Conservation (phyloP, 1,284 basidiomycete genomes). For the Apiotrichum domesticum region DNA sequence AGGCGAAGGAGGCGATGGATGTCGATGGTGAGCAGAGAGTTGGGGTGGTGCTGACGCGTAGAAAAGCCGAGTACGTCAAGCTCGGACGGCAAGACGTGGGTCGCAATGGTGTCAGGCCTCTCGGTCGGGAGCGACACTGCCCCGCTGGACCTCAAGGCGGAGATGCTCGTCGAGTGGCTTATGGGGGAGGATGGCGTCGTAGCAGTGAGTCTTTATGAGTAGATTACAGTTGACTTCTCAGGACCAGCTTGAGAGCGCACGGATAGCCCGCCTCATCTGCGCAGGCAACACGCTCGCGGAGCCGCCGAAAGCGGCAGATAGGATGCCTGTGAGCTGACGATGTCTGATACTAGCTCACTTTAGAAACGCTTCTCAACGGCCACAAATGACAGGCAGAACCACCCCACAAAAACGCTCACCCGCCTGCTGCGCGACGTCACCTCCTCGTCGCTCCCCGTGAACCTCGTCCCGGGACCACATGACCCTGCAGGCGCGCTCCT, state of each 20-base stretch:
- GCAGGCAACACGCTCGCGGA: conserved; percentile 76
- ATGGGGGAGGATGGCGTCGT: conserved; percentile 71
- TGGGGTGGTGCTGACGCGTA: background rate
- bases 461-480: conserved; percentile 73
- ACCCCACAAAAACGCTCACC: conserved; percentile 67
- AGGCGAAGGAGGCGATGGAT: conserved; percentile 21
- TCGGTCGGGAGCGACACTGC: conserved; percentile 56
- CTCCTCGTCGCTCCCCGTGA: conserved; percentile 65
- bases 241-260: conserved; percentile 61
- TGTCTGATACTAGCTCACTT: background rate
- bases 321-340: conserved; percentile 53
- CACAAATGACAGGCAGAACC: conserved; percentile 56
- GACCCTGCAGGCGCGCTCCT: conserved; percentile 85
- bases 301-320: conserved; percentile 47
- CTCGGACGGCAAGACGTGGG: conserved; percentile 56
- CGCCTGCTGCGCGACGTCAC: conserved; percentile 64
- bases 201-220: conserved; percentile 46
- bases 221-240: conserved; percentile 15
- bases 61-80: background rate
- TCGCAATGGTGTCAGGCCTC: conserved; percentile 79
- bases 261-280: conserved; percentile 74
- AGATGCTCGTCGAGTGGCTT: conserved; percentile 81
- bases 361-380: conserved; percentile 49
- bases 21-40: conserved; percentile 9
- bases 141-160: conserved; percentile 63